Percentiles rank a stretch among this genome's conserved stretches.
Evolutionary conservation across 768 basidiomycete species (phyloP).

Genomic region (Lactarius sp.): DNA sequence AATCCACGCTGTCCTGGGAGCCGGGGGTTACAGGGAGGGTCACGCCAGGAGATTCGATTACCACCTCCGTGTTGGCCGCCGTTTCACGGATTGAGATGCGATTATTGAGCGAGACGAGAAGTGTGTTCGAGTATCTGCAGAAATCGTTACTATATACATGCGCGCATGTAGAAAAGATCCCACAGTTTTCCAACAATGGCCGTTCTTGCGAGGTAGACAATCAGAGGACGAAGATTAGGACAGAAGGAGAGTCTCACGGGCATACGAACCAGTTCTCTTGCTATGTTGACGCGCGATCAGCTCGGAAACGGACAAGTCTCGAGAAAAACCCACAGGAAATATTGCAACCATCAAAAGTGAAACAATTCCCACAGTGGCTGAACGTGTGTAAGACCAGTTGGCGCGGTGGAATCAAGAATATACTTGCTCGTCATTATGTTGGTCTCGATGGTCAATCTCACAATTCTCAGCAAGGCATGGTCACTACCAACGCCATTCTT

Average conservation of each 20-base stretch:
- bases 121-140: slow-evolving; percentile 3
- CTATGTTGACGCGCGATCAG: neutral
- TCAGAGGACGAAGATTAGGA: neutral
- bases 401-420: neutral
- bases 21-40: too few relatives aligned
- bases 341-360: neutral
- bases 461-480: slow-evolving; percentile 21
- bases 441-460: slow-evolving; percentile 29
- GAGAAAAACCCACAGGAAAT: slow-evolving; percentile 1
- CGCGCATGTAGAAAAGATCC: neutral
- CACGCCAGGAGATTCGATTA: too few relatives aligned
- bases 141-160: neutral
- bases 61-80: neutral
- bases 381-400: neutral
- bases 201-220: neutral
- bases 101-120: slow-evolving; percentile 13
- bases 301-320: neutral
- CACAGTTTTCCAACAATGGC: slow-evolving; percentile 7
- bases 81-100: slow-evolving; percentile 3
- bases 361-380: slow-evolving; percentile 7
- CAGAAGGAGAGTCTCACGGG: slow-evolving; percentile 6
- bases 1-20: neutral
- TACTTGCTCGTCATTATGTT: slow-evolving; percentile 25
- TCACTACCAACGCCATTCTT: neutral
- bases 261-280: slow-evolving; percentile 6